Percentiles rank a stretch among this genome's conserved stretches.
phyloP scores from a whole-genome alignment of 2,329 filamentous ascomycete genomes.

The Aureobasidium sp. region DNA sequence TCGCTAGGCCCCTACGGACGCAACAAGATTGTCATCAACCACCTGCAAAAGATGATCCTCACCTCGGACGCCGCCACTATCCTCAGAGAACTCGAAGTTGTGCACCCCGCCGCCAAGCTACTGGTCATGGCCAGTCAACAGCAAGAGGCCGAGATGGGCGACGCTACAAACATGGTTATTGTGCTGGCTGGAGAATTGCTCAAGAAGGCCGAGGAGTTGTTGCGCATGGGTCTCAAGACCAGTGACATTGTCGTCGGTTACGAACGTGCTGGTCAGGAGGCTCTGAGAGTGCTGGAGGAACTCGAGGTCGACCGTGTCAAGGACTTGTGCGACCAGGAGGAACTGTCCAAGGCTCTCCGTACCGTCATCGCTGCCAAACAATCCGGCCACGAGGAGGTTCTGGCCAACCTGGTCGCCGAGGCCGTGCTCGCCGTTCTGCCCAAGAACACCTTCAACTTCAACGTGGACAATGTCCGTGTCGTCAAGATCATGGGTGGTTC shows the following conservation, averaged over 20 bases:
- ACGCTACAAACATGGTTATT: conserved; percentile 96
- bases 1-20: conserved; percentile 94
- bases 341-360: conserved; percentile 89
- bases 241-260: conserved; percentile 94
- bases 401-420: conserved; percentile 81
- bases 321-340: conserved; percentile 68
- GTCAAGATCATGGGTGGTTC: conserved; percentile 99
- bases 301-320: conserved; percentile 85
- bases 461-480: conserved; percentile 96
- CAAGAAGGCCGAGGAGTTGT: conserved; percentile 91
- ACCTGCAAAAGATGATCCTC: conserved; percentile 98
- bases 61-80: conserved; percentile 98
- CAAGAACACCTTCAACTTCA: conserved; percentile 93
- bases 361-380: conserved; percentile 97
- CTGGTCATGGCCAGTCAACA: conserved; percentile 98
- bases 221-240: conserved; percentile 97
- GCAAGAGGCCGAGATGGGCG: conserved; percentile 98
- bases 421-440: conserved; percentile 78
- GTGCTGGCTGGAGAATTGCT: conserved; percentile 89
- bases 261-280: conserved; percentile 86
- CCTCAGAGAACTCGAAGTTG: conserved; percentile 91
- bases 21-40: conserved; percentile 99
- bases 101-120: conserved; percentile 95
- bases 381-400: conserved; percentile 80
- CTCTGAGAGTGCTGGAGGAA: conserved; percentile 76